Evolutionary conservation across 1,139 yeast genomes (phyloP).

Genomic region (Scheffersomyces segobiensis): DNA sequence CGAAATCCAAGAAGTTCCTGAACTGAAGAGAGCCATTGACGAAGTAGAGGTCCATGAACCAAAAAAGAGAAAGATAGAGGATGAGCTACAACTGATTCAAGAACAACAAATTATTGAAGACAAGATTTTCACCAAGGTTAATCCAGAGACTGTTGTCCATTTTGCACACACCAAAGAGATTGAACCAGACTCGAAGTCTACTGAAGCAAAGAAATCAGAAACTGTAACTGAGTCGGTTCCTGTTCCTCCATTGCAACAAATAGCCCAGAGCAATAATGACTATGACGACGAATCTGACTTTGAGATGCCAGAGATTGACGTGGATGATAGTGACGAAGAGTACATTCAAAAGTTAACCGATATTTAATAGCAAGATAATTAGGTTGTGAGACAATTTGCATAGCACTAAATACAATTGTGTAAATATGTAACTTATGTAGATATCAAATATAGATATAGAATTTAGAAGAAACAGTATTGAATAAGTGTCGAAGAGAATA

Average conservation of each 20-base stretch:
- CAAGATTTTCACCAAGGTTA: slow-evolving; percentile 7
- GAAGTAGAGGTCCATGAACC: slow-evolving; percentile 5
- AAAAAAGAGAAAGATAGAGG: not conserved
- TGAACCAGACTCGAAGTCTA: not conserved
- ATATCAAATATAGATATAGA: not conserved
- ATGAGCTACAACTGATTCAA: not conserved
- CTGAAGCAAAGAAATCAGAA: not conserved
- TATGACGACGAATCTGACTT: slow-evolving; percentile 48
- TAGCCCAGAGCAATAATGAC: slow-evolving; percentile 19
- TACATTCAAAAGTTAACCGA: not conserved
- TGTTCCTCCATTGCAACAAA: not conserved
- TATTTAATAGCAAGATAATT: not conserved
- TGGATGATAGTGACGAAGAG: slow-evolving; percentile 33
- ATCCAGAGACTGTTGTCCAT: slow-evolving; percentile 6
- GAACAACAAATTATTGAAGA: slow-evolving; percentile 10
- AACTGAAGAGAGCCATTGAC: slow-evolving; percentile 2
- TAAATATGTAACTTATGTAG: not conserved
- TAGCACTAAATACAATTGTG: not conserved
- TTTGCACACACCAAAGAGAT: slow-evolving; percentile 5
- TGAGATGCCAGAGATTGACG: slow-evolving; percentile 57
- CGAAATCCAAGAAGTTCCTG: slow-evolving; percentile 4
- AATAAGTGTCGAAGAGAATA: too few relatives aligned
- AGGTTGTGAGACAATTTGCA: too few relatives aligned
- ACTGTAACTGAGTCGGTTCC: not conserved
- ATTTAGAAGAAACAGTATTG: too few relatives aligned